Base-by-base conservation (phyloP, 2,329 filamentous ascomycete genomes). In the Fusarium sp. region DNA sequence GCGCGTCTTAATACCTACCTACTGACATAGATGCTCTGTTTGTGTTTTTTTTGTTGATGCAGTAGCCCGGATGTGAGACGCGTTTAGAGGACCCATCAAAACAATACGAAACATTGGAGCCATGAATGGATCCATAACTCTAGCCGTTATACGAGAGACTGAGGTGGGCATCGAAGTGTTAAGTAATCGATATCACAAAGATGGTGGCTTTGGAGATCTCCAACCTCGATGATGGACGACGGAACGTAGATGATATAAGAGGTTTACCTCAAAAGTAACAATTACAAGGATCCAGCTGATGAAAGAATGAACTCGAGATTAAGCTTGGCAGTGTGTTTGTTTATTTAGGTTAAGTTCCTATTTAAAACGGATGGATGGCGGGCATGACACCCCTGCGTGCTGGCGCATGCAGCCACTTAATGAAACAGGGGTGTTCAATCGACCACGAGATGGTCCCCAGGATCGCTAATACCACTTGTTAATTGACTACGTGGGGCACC, bases 371-470 rank as follows among this genome's bases (percentile, higher is more conserved):
- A 70, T 73, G 70, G 62, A 78, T 78, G 75, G 77, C 75, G 69
- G 75, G 77, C 77, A 78, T 78, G 72, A 73, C 69, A 78, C 75
- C 77, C 77, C 75, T 78, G 77, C 64, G 74, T 54, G 65, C 68
- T 68, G 76, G 75, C 73, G 74, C 66, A 78, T 78, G 77, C 77
- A 78, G 77, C 77, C 77, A 78, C 77, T 78, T 78, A 78, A 78
- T 78, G 70, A 75, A 69, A 72, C 77, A 78, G 77, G 77, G 76
- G 76, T 75, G 65, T 66, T 66, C 68, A 62, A 70, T 70, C 71
- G 74, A 78, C 71, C 75, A 74, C 64, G 50, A 67, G 67, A 70
- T 71, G 71, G 73, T 57, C 68, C 66, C 71, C 61, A 51, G 73
- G 71, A 75, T 78, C 73, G 66, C 67, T 65, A 72, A 77, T 74